phyloP scores from a whole-genome alignment of 2,329 filamentous ascomycete species.

The Elsinoe necatrix region DNA sequence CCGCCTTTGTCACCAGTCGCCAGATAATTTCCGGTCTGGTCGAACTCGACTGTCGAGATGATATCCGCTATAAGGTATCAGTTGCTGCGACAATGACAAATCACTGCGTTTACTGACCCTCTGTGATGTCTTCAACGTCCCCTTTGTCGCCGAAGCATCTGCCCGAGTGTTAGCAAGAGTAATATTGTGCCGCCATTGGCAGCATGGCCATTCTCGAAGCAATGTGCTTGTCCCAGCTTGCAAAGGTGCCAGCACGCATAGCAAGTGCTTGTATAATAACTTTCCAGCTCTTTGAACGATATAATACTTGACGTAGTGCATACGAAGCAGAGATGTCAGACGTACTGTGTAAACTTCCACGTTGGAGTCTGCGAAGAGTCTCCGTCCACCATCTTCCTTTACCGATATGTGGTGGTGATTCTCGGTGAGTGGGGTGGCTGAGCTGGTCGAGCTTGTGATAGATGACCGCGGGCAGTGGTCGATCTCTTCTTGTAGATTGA shows the following conservation, averaged over 20 bases:
- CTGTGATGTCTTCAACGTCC: conserved; percentile 97
- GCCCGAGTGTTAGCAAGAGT: conserved; percentile 14
- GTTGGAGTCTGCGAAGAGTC: conserved; percentile 69
- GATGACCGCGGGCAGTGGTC: neutral
- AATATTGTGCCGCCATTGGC: neutral
- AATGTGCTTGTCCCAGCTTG: neutral
- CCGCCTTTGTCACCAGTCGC: conserved; percentile 87
- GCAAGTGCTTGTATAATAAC: neutral
- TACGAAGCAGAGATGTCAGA: conserved; percentile 16
- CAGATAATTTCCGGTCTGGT: conserved; percentile 82
- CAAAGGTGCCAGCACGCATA: neutral
- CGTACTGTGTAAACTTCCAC: conserved; percentile 99
- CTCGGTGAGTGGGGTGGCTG: neutral
- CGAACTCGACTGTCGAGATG: conserved; percentile 85
- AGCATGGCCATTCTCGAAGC: neutral
- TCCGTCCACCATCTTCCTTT: conserved; percentile 81
- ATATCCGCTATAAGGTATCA: conserved; percentile 58
- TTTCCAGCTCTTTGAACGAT: neutral
- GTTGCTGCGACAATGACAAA: neutral
- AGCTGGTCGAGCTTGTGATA: neutral
- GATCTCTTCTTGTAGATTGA: neutral
- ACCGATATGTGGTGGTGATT: conserved; percentile 1
- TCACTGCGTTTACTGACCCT: conserved; percentile 52
- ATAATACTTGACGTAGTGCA: neutral
- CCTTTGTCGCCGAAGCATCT: conserved; percentile 99